phyloP scores from a whole-genome alignment of 768 basidiomycete species.

The Mycena olivaceomarginata region DNA sequence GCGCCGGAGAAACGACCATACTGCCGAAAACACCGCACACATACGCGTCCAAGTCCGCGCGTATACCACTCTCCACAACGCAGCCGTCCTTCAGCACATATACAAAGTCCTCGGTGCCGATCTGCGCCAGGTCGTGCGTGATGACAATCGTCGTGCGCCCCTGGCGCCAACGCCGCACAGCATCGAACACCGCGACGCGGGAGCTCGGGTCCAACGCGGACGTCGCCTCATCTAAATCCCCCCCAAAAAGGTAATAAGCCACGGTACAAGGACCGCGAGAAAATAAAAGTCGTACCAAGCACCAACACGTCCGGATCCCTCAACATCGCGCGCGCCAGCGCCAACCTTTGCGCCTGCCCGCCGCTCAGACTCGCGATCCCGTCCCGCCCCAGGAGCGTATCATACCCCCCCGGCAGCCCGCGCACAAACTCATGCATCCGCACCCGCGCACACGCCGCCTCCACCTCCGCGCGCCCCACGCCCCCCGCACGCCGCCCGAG shows the following conservation, averaged over 20 bases:
- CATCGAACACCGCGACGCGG: slow-evolving; percentile 88
- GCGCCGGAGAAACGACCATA: slow-evolving; percentile 16
- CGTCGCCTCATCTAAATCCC: slow-evolving; percentile 81
- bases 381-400: slow-evolving; percentile 84
- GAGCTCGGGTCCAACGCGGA: slow-evolving; percentile 92
- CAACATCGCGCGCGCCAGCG: slow-evolving; percentile 90
- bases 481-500: slow-evolving; percentile 84
- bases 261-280: slow-evolving; percentile 61
- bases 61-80: slow-evolving; percentile 92
- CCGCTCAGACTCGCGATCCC: slow-evolving; percentile 87
- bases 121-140: slow-evolving; percentile 95
- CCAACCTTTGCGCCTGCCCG: slow-evolving; percentile 94
- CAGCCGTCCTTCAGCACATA: slow-evolving; percentile 91
- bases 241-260: slow-evolving; percentile 54
- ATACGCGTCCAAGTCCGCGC: slow-evolving; percentile 79
- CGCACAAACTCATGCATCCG: slow-evolving; percentile 91
- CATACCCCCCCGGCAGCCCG: slow-evolving; percentile 92
- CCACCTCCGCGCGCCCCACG: slow-evolving; percentile 81
- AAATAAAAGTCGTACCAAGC: slow-evolving; percentile 78
- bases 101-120: slow-evolving; percentile 86
- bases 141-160: slow-evolving; percentile 95
- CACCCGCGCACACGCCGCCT: slow-evolving; percentile 88
- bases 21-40: slow-evolving; percentile 33
- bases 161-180: slow-evolving; percentile 78
- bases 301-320: slow-evolving; percentile 93